phyloP scores from a whole-genome alignment of 345 rosid species.

The Eucalyptus shirleyi region DNA sequence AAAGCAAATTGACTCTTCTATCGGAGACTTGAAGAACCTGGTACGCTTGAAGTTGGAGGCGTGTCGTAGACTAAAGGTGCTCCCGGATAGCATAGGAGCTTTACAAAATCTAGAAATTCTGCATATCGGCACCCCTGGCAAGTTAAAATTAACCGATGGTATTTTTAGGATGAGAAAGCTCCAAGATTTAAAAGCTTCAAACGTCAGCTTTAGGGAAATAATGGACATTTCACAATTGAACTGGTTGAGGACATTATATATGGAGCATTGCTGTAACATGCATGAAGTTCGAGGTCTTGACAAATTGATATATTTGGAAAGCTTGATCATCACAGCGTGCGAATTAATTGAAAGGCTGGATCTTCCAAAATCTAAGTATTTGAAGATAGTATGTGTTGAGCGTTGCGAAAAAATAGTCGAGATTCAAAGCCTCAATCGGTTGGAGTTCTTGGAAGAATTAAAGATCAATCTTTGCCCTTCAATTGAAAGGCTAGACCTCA shows the following conservation, averaged over 20 bases:
- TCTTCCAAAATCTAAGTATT: too few species aligned
- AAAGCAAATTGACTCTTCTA: too few species aligned
- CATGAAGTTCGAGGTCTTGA: too few species aligned
- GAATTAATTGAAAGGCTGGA: rapidly evolving
- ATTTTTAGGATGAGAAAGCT: too few species aligned
- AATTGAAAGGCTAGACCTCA: too few species aligned
- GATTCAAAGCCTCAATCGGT: too few species aligned
- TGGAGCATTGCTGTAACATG: rapidly evolving
- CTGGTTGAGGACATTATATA: rapidly evolving
- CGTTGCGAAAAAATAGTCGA: too few species aligned
- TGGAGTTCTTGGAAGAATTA: too few species aligned
- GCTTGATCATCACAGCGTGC: rapidly evolving
- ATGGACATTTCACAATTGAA: too few species aligned
- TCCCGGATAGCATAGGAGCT: rapidly evolving
- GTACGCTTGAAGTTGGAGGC: rapidly evolving
- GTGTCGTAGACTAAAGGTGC: rapidly evolving
- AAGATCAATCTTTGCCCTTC: rapidly evolving
- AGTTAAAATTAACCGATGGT: rapidly evolving
- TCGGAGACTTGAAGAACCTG: too few species aligned
- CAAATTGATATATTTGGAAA: too few species aligned
- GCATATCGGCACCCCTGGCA: rapidly evolving
- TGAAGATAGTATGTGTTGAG: rapidly evolving
- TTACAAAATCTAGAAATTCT: too few species aligned
- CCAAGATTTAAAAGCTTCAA: rapidly evolving
- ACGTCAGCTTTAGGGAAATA: rapidly evolving